Conservation (phyloP, 805 yeast species). For the Candida orba region DNA sequence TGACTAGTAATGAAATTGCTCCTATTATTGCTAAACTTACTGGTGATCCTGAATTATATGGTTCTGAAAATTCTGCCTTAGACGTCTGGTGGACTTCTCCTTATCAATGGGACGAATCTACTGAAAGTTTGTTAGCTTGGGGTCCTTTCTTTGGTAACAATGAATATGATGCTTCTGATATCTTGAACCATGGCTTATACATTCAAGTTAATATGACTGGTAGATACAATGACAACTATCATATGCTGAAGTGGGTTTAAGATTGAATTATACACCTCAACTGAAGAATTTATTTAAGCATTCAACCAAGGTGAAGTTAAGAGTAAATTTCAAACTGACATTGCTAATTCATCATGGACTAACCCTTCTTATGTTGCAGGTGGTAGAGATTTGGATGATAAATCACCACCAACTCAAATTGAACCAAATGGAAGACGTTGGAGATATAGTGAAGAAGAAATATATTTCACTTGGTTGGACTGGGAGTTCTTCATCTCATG, state of each 20-base stretch:
- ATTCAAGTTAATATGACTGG: constrained; percentile 19
- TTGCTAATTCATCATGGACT: constrained; percentile 3
- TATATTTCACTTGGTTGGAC: constrained; percentile 26
- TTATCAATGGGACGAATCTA: constrained; percentile 13
- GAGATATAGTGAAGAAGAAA: constrained; percentile 19
- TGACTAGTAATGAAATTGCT: constrained; percentile 5
- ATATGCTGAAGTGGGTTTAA: constrained; percentile 18
- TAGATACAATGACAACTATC: constrained; percentile 12
- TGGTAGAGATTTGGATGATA: constrained; percentile 19
- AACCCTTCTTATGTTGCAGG: constrained; percentile 14
- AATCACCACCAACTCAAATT: constrained; percentile 17
- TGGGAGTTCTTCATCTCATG: constrained; percentile 24
- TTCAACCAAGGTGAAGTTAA: constrained; percentile 16
- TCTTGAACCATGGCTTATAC: constrained; percentile 19
- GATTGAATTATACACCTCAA: constrained; percentile 18
- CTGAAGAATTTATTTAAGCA: constrained; percentile 20
- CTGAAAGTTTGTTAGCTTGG: constrained; percentile 14
- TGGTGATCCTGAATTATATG: constrained; percentile 10
- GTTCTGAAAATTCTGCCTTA: constrained; percentile 16
- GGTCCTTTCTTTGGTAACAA: constrained; percentile 16
- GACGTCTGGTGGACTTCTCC: constrained; percentile 22
- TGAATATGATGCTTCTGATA: constrained; percentile 19
- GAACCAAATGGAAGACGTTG: constrained; percentile 26
- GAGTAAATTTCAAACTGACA: constrained; percentile 13
- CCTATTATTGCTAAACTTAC: constrained; percentile 15